A percentile compares a stretch with the other conserved stretches of the same genome.
Evolutionary conservation across 768 basidiomycete genomes (phyloP).

Genomic region (Cystobasidium tubakii): DNA sequence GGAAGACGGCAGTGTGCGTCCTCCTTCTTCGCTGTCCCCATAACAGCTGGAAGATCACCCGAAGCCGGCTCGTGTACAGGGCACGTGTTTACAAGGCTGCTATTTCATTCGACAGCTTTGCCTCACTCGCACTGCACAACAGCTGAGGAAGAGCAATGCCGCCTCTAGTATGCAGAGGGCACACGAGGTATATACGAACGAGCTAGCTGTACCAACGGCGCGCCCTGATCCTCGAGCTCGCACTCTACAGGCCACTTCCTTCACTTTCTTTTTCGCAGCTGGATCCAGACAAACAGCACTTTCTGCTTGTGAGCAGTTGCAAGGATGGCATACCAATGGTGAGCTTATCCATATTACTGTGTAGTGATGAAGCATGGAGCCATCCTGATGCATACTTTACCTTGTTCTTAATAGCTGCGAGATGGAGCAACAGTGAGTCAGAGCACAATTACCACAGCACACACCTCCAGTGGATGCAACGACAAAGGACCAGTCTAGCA

Average conservation of each 20-base stretch:
- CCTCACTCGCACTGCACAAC: background rate
- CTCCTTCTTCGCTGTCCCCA: too few relatives aligned
- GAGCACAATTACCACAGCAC: slow-evolving; percentile 24
- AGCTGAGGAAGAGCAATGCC: background rate
- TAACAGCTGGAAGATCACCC: too few relatives aligned
- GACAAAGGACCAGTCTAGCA: background rate
- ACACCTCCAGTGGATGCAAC: background rate
- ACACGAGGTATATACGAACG: background rate
- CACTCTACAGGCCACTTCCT: background rate
- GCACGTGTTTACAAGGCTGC: too few relatives aligned
- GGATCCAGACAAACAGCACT: slow-evolving; percentile 49
- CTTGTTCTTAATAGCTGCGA: background rate
- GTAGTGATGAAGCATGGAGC: background rate
- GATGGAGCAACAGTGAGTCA: slow-evolving; percentile 22
- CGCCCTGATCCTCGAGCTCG: background rate
- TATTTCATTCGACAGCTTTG: background rate
- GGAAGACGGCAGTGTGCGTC: too few relatives aligned
- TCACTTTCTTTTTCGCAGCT: slow-evolving; percentile 29
- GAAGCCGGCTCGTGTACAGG: too few relatives aligned
- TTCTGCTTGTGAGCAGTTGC: slow-evolving; percentile 88
- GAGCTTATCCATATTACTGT: background rate
- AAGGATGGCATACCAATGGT: slow-evolving; percentile 85
- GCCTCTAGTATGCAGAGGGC: slow-evolving; percentile 17
- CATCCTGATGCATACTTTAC: background rate
- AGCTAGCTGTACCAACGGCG: background rate